Conservation (phyloP, 208 protist genomes). For the Trypanosoma scelopori region DNA sequence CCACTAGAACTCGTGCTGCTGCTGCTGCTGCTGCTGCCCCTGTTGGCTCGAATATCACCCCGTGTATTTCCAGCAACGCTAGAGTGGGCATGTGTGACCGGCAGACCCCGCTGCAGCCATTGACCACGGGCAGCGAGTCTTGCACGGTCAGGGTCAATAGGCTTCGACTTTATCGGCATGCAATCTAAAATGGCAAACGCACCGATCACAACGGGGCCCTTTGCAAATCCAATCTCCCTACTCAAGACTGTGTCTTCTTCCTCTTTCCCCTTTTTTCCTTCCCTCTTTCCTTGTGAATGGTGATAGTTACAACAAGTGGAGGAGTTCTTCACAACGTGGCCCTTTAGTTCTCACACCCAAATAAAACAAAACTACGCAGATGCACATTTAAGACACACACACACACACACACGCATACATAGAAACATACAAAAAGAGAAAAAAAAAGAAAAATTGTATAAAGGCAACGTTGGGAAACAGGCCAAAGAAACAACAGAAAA, state of each 20-base stretch:
- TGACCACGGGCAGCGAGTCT: constrained; percentile 56
- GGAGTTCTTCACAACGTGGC: too few species aligned
- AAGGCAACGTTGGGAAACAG: too few species aligned
- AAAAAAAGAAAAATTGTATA: constrained; percentile 16
- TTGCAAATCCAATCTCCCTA: background rate
- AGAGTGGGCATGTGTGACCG: background rate
- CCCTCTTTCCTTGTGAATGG: background rate
- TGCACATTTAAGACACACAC: too few species aligned
- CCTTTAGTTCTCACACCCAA: too few species aligned
- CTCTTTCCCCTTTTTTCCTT: constrained; percentile 2
- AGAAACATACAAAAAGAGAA: constrained; percentile 21
- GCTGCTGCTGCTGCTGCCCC: constrained; percentile 38
- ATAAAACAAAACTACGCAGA: too few species aligned
- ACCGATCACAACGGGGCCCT: background rate
- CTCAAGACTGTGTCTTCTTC: background rate
- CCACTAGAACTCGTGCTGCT: constrained; percentile 39
- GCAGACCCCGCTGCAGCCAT: constrained; percentile 7
- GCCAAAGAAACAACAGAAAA: background rate
- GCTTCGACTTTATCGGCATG: constrained; percentile 84
- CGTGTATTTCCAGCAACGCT: constrained; percentile 9
- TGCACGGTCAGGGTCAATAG: constrained; percentile 53
- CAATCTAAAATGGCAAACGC: too few species aligned
- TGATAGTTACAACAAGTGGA: too few species aligned
- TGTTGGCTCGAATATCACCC: constrained; percentile 14
- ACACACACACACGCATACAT: too few species aligned